These are phyloP conservation scores for Tetragonia tetragonoides DNA, from an alignment of 148 eudicot species.

Conservation along the genomic window DNA sequence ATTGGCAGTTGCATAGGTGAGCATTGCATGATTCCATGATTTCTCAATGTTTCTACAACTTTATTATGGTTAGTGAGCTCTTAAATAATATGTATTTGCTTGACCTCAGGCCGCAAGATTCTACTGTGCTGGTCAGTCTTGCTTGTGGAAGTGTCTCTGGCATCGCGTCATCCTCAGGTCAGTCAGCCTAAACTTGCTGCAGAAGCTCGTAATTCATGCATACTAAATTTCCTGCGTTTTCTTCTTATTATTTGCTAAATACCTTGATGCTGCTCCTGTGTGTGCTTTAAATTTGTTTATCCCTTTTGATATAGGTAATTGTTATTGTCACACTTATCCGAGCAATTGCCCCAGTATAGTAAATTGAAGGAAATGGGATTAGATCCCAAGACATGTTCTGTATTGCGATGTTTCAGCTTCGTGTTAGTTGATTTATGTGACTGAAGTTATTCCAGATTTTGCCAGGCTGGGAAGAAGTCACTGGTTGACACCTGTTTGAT, in stretches of 20 bases:
- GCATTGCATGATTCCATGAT: not conserved
- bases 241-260: not conserved
- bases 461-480: conserved; percentile 17
- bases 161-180: conserved; percentile 92
- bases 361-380: not conserved
- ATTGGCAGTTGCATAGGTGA: conserved; percentile 74
- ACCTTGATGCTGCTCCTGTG: not conserved
- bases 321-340: not conserved
- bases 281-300: not conserved
- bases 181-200: conserved; percentile 34
- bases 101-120: conserved; percentile 69
- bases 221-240: not conserved
- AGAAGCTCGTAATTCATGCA: not conserved
- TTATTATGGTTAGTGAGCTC: conserved; percentile 1
- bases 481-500: conserved; percentile 14
- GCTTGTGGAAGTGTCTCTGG: conserved; percentile 98
- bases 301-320: not conserved
- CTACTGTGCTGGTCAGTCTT: conserved; percentile 75
- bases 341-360: not conserved
- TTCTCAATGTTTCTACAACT: not conserved
- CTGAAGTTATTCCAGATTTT: conserved; percentile 6
- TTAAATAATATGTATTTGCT: not conserved
- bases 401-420: not conserved
- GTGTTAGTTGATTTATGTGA: conserved; percentile 6
- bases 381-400: not conserved